phyloP scores from a whole-genome alignment of 176 grass and related monocot genomes.

The Rhynchospora tenuis region DNA sequence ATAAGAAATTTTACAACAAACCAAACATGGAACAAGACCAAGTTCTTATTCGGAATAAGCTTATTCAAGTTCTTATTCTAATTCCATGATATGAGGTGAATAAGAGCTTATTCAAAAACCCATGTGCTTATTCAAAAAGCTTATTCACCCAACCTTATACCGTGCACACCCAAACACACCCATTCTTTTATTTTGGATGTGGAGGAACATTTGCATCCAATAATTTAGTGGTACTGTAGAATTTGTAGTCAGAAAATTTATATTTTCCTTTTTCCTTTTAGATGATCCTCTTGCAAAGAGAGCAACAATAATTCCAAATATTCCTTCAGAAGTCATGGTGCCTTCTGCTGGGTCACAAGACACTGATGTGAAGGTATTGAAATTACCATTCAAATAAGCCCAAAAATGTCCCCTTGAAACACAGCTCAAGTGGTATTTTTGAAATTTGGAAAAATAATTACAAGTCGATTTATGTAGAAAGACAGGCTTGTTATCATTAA shows the following conservation, averaged over 20 bases:
- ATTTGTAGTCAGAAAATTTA: background rate
- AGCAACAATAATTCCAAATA: conserved; percentile 25
- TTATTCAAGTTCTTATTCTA: too few relatives aligned
- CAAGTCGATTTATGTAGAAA: background rate
- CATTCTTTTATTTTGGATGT: background rate
- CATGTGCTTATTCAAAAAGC: too few relatives aligned
- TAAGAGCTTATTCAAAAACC: too few relatives aligned
- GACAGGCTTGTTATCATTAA: background rate
- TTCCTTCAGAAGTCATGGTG: conserved; percentile 33
- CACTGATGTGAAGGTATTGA: conserved; percentile 45
- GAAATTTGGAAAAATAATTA: background rate
- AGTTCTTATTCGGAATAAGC: too few relatives aligned
- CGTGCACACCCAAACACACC: too few relatives aligned
- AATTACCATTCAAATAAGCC: background rate
- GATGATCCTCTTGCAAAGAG: conserved; percentile 92
- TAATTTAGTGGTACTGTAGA: background rate
- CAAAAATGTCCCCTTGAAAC: background rate
- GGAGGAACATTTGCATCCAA: background rate
- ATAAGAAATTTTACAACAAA: too few relatives aligned
- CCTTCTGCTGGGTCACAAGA: conserved; percentile 33
- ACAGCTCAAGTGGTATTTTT: background rate
- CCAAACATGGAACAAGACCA: too few relatives aligned
- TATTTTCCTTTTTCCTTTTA: conserved; percentile 23
- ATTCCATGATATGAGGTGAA: too few relatives aligned
- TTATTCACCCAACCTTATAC: too few relatives aligned